These are phyloP conservation scores for Triangularia setosa DNA, from an alignment of 2,329 filamentous ascomycete genomes.

Conservation along the genomic window DNA sequence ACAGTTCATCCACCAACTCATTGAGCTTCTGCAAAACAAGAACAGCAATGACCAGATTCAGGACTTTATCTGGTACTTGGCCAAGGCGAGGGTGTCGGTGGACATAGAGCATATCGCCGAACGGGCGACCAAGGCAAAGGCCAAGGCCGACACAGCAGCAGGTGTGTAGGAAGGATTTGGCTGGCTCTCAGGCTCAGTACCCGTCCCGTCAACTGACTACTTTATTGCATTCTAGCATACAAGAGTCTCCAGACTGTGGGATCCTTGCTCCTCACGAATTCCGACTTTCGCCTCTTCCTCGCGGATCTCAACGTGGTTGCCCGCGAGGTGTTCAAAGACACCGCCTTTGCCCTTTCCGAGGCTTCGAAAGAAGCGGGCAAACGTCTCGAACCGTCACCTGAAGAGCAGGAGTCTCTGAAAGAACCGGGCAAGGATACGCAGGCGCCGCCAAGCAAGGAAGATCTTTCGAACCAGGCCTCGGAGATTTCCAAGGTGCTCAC, in stretches of 20 bases:
- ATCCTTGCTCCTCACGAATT: slow-evolving; percentile 81
- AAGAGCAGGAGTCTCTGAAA: slow-evolving; percentile 54
- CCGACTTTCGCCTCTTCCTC: slow-evolving; percentile 83
- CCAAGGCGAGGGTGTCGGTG: slow-evolving; percentile 67
- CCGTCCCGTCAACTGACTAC: background rate
- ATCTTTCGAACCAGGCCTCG: slow-evolving; percentile 56
- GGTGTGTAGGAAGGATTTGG: slow-evolving; percentile 42
- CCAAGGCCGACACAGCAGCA: slow-evolving; percentile 67
- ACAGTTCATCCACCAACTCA: slow-evolving; percentile 73
- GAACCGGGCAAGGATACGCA: slow-evolving; percentile 47
- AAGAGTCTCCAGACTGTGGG: slow-evolving; percentile 79
- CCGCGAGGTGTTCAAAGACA: slow-evolving; percentile 81
- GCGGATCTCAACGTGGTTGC: slow-evolving; percentile 75
- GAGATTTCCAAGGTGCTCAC: slow-evolving; percentile 52
- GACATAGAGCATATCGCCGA: slow-evolving; percentile 61
- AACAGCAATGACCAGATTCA: slow-evolving; percentile 83
- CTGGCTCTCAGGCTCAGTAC: background rate
- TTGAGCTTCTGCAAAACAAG: slow-evolving; percentile 77
- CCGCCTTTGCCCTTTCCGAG: slow-evolving; percentile 72
- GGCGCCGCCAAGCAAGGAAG: slow-evolving; percentile 52
- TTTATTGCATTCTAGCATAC: slow-evolving; percentile 55
- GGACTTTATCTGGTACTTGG: slow-evolving; percentile 83
- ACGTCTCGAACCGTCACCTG: slow-evolving; percentile 63
- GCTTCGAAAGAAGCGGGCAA: slow-evolving; percentile 72
- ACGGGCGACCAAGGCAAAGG: slow-evolving; percentile 58